A percentile compares a stretch with the other conserved stretches of the same genome.
These are phyloP conservation scores for Suhomyces tanzawaensis DNA, from an alignment of 805 yeast genomes.

Conservation along the genomic window DNA sequence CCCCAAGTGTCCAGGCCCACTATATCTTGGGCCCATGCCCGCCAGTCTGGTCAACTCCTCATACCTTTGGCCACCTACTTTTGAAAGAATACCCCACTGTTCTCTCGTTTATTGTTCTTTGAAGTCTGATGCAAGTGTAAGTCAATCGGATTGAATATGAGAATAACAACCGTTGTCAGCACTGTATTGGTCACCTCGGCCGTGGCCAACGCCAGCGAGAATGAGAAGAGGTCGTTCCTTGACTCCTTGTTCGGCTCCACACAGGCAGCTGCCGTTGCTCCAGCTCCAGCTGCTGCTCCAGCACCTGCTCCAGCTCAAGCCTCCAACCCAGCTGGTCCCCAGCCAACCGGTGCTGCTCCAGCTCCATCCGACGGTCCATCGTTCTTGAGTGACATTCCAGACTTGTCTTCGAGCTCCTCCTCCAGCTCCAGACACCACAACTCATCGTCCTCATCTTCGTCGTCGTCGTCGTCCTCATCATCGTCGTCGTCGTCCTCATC, in stretches of 20 bases:
- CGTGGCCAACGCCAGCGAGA: slow-evolving; percentile 16
- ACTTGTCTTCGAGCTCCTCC: slow-evolving; percentile 4
- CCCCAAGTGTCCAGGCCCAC: slow-evolving; percentile 1
- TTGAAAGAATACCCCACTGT: not conserved
- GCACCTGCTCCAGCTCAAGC: slow-evolving; percentile 8
- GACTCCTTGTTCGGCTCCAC: slow-evolving; percentile 10
- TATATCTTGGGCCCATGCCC: not conserved
- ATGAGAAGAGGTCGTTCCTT: slow-evolving; percentile 12
- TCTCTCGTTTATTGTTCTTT: slow-evolving; percentile 4
- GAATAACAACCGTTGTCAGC: slow-evolving; percentile 21
- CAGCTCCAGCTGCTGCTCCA: slow-evolving; percentile 9
- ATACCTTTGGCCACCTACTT: not conserved
- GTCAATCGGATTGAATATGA: slow-evolving; percentile 17
- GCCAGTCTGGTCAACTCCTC: not conserved
- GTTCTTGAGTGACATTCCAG: not conserved
- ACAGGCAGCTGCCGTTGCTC: slow-evolving; percentile 9
- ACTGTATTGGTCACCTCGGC: slow-evolving; percentile 24
- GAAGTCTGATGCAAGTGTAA: slow-evolving; percentile 7
- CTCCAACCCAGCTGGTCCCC: slow-evolving; percentile 5
- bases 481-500: slow-evolving; percentile 2
- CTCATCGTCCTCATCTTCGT: not conserved
- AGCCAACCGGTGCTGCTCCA: slow-evolving; percentile 7
- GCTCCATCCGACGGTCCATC: not conserved
- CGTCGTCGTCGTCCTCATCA: not conserved
- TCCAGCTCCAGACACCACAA: slow-evolving; percentile 3